These are phyloP conservation scores for Lactifluus hygrophoroides DNA, from an alignment of 768 basidiomycete species.

Conservation along the genomic window DNA sequence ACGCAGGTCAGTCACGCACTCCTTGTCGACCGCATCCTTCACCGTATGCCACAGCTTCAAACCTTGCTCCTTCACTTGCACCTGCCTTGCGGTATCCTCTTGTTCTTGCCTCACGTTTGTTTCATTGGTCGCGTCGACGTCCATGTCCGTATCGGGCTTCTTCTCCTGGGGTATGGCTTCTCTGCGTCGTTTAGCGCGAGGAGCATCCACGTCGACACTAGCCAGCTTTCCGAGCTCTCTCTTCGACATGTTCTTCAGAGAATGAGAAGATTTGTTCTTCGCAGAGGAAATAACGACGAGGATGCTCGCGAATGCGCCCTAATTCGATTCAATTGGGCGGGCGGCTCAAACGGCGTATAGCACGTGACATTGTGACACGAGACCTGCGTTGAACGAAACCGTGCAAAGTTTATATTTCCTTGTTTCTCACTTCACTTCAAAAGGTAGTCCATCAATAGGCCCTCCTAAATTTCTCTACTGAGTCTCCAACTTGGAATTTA, in stretches of 20 bases:
- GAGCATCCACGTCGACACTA: conserved; percentile 36
- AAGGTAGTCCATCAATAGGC: too few species aligned
- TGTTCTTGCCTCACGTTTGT: conserved; percentile 24
- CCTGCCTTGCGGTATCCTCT: conserved; percentile 23
- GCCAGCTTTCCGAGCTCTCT: conserved; percentile 38
- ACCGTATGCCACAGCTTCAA: conserved; percentile 68
- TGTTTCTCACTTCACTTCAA: too few species aligned
- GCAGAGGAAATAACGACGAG: conserved; percentile 2
- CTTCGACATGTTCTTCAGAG: conserved; percentile 35
- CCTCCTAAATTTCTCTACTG: too few species aligned
- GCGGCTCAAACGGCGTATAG: background rate
- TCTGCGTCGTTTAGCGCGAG: conserved; percentile 45
- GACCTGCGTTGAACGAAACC: background rate
- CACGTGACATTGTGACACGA: conserved; percentile 6
- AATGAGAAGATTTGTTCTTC: background rate
- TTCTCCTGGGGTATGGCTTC: conserved; percentile 32
- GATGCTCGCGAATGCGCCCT: conserved; percentile 3
- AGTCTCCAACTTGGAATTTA: too few species aligned
- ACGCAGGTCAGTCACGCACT: conserved; percentile 57
- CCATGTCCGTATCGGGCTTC: conserved; percentile 34
- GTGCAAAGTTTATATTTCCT: too few species aligned
- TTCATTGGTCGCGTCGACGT: conserved; percentile 29
- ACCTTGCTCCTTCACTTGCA: conserved; percentile 53
- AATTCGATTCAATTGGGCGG: conserved; percentile 1
- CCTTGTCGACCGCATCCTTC: conserved; percentile 79